phyloP scores from a whole-genome alignment of 2,329 filamentous ascomycete genomes.

The Boeremia exigua region DNA sequence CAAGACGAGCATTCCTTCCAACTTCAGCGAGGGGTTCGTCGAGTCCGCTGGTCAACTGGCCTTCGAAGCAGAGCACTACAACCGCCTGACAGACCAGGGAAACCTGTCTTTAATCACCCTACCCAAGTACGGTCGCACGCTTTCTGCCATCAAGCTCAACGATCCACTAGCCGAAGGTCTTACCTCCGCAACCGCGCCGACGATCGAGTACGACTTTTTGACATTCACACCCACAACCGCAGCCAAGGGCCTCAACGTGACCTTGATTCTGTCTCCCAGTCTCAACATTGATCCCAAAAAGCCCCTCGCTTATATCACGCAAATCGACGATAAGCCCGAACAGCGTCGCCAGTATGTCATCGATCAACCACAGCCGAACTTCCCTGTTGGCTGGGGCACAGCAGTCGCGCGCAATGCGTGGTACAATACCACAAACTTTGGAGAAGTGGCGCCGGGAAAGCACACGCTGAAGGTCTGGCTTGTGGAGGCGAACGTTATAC shows the following conservation, averaged over 20 bases:
- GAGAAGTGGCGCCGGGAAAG: slow-evolving; percentile 40
- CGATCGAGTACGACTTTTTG: slow-evolving; percentile 47
- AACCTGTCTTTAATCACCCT: slow-evolving; percentile 40
- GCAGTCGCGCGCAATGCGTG: slow-evolving; percentile 60
- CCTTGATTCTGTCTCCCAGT: slow-evolving; percentile 51
- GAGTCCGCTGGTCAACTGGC: slow-evolving; percentile 43
- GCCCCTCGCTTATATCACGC: slow-evolving; percentile 59
- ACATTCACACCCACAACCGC: slow-evolving; percentile 43
- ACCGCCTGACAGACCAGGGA: slow-evolving; percentile 31
- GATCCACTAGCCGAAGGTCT: slow-evolving; percentile 36
- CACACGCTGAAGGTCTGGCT: slow-evolving; percentile 55
- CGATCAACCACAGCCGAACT: slow-evolving; percentile 49
- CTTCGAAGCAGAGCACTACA: slow-evolving; percentile 50
- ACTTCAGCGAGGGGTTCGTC: slow-evolving; percentile 45
- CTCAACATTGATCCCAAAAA: slow-evolving; percentile 60
- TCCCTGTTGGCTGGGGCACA: slow-evolving; percentile 57
- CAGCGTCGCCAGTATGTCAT: slow-evolving; percentile 52
- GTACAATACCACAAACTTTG: slow-evolving; percentile 53
- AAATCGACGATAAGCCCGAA: slow-evolving; percentile 52
- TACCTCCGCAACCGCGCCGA: slow-evolving; percentile 34
- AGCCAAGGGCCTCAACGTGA: slow-evolving; percentile 45
- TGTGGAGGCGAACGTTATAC: slow-evolving; percentile 52
- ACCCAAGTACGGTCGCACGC: slow-evolving; percentile 46
- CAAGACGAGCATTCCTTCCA: slow-evolving; percentile 41
- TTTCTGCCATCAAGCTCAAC: slow-evolving; percentile 44